Base-by-base conservation (phyloP, 2,329 filamentous ascomycete species). In the Penicillium sclerotigenum region DNA sequence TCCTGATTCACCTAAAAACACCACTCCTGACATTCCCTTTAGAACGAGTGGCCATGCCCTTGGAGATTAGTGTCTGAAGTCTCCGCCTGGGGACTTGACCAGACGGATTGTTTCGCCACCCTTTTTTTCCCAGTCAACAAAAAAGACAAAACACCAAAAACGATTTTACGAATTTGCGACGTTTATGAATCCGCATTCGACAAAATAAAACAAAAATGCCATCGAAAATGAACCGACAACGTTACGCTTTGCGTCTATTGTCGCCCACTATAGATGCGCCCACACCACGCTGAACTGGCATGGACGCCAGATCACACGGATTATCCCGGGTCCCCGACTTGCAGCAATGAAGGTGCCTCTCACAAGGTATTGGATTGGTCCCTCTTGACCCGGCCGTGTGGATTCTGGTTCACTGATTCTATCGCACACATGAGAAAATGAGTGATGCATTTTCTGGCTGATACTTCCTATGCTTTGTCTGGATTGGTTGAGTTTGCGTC, bases 311-410 rank as follows among this genome's bases (percentile, higher is more conserved):
- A 62, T 61, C 66, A 65, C 65, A 68, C 64, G 70, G 66, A 61
- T 37, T 38, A 55, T 24, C 49, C 62, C 67, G 69, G 69, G 72
- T 70, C 61, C 58, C 60, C 60, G 74, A 74, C 74, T 76, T 71
- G 74, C 58, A 76, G 69, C 74, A 76, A 76, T 75, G 73, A 76
- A 74, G 64, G 69, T 69, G 57, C 52, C 56, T 45, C 47, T 22
- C 28, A 16, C 16, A 22, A 55, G 53, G 56, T 62, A 69, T 71
- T 58, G 71, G 73, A 76, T 74, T 76, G 73, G 73, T 75, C 73
- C 65, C 52, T 60, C 59, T 59, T 62, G 58, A 65, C 70, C 73
- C 69, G 65, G 62, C 70, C 69, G 66, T 68, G 60, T 62, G 61
- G 65, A 63, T 57, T 57, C 54, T 67, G 71, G 68, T 62, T 49